Base-by-base conservation (phyloP, 2,329 filamentous ascomycete genomes). In the Ceratocystis colombiana region DNA sequence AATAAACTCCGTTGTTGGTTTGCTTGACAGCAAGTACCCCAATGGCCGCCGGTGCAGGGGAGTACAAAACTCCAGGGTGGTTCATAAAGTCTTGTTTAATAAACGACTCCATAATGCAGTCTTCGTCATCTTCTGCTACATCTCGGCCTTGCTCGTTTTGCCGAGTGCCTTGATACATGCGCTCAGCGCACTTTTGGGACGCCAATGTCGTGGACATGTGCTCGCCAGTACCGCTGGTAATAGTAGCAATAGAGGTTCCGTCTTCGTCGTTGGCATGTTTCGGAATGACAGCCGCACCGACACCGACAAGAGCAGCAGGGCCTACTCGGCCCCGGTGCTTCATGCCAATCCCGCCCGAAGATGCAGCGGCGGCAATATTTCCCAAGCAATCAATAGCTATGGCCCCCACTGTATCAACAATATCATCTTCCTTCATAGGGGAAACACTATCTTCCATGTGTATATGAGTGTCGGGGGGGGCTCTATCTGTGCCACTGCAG, bases 161-260 rank as follows among this genome's bases (percentile, higher is more conserved):
- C 72, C 80, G 82, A 62, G 80, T 87, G 70, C 80, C 83, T 70
- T 87, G 84, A 73, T 91, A 96, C 30, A 99, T 80, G 59, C 94
- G 84, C 70, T 93, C 88, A 0, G 92, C 91, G 73, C 91, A 96
- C 66, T 88, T 87, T 67, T 88, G 86, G 5, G 94, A 92, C 10
- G 94, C 93, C 82, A 95, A 88, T 0, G 92, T 95, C 0, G 93
- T 96, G 45, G 91, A 89, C 88, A 99, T 99, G 74, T 99, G 94
- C 76, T 99, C 94, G 61, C 94, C 94, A 2, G 94, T 99, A 33
- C 94, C 94, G 73, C 90, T 96, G 48, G 91, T 95, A 25, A 96
- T 90, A 30, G 87, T 86, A 37, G 90, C 93, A 33, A 96, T 90
- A 59, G 82, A 84, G 6, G 85, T 81, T 59, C 80, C 78, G 1